Evolutionary conservation across 208 protist species (phyloP).

Genomic region (Phytomonas sp.): DNA sequence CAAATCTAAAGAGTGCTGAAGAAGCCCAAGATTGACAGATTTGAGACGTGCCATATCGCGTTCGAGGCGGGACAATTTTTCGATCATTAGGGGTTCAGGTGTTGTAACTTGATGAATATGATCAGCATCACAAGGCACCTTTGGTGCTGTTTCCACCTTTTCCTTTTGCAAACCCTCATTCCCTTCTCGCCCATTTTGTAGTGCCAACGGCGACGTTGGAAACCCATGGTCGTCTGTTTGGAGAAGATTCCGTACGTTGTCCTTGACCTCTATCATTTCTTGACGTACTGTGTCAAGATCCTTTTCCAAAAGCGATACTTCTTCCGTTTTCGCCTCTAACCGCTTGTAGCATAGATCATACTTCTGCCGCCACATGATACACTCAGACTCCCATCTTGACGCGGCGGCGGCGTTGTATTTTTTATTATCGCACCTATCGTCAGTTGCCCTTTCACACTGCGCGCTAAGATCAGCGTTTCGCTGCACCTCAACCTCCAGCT

Average conservation of each 20-base stretch:
- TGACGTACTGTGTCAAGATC: conserved; percentile 47
- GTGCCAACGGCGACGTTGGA: neutral
- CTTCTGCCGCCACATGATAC: conserved; percentile 67
- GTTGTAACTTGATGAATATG: neutral
- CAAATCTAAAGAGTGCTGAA: conserved; percentile 70
- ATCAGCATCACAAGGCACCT: neutral
- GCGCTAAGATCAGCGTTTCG: conserved; percentile 10
- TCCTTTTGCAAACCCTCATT: neutral
- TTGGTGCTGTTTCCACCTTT: neutral
- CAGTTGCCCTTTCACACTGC: neutral
- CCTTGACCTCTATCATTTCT: conserved; percentile 40
- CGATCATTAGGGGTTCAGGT: neutral
- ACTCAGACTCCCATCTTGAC: conserved; percentile 59
- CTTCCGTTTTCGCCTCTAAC: conserved; percentile 49
- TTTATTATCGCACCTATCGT: neutral
- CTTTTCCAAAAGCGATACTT: conserved; percentile 63
- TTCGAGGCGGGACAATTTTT: conserved; percentile 9
- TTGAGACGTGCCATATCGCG: conserved; percentile 76
- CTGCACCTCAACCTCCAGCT: conserved; percentile 18
- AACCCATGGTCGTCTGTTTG: neutral
- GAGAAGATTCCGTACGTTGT: conserved; percentile 33
- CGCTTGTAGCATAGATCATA: conserved; percentile 55
- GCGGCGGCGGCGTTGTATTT: conserved; percentile 19
- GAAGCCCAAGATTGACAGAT: conserved; percentile 78
- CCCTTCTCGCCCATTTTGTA: neutral